phyloP scores from a whole-genome alignment of 2,329 filamentous ascomycete species.

The Pyrenophora graminea region DNA sequence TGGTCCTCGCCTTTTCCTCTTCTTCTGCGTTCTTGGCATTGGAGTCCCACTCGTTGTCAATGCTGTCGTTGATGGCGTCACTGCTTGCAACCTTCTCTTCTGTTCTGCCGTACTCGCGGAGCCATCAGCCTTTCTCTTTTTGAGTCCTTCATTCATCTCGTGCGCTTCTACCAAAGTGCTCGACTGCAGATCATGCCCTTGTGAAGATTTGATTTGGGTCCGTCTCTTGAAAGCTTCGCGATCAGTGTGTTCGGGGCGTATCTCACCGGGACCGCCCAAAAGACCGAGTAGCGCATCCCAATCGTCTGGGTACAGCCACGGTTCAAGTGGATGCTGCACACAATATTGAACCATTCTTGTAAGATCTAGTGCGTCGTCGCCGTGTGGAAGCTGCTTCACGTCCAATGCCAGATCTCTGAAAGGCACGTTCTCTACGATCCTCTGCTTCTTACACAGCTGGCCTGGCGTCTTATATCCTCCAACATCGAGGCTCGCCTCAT shows the following conservation, averaged over 20 bases:
- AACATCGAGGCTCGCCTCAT: slow-evolving; percentile 12
- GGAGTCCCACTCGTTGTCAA: background rate
- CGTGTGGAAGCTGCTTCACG: slow-evolving; percentile 21
- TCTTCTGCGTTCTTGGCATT: background rate
- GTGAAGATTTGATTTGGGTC: background rate
- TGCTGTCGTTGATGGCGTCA: background rate
- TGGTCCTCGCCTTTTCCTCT: background rate
- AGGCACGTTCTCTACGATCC: slow-evolving; percentile 1
- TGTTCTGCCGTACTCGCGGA: background rate
- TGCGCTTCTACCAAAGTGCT: background rate
- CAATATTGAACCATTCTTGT: slow-evolving; percentile 31
- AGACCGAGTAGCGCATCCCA: slow-evolving; percentile 17
- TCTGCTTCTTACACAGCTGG: background rate
- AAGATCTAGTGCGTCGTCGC: slow-evolving; percentile 28
- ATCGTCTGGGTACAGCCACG: slow-evolving; percentile 28
- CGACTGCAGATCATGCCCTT: background rate
- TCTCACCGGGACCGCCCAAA: slow-evolving; percentile 13
- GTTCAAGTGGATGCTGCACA: slow-evolving; percentile 16
- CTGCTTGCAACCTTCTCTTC: background rate
- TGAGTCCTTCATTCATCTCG: background rate
- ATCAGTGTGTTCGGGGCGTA: slow-evolving; percentile 16
- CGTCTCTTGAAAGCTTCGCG: slow-evolving; percentile 14
- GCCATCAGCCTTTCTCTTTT: background rate
- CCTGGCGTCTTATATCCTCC: slow-evolving; percentile 4
- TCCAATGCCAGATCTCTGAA: slow-evolving; percentile 25